Conservation (phyloP, 164 flowering plant genomes). For the Magnolia officinalis region DNA sequence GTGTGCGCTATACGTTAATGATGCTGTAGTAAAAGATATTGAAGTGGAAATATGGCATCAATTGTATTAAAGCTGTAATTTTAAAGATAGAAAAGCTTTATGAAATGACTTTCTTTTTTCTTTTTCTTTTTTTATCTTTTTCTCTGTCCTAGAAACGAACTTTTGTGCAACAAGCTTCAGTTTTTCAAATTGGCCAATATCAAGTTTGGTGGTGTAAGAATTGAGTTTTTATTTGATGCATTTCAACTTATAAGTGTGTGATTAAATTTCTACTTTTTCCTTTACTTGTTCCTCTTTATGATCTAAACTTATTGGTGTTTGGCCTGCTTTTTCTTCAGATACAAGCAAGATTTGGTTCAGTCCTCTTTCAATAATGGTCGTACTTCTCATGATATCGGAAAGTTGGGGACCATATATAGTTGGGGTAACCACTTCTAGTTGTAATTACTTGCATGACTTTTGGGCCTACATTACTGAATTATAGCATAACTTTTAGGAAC, state of each 20-base stretch:
- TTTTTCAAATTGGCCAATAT: background rate
- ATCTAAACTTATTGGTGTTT: background rate
- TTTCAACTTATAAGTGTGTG: background rate
- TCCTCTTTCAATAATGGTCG: slow-evolving; percentile 54
- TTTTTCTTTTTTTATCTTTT: too few species aligned
- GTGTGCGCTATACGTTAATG: too few species aligned
- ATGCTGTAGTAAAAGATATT: too few species aligned
- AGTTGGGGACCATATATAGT: slow-evolving; percentile 53
- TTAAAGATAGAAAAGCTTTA: too few species aligned
- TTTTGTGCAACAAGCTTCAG: background rate
- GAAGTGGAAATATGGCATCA: too few species aligned
- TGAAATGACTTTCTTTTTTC: too few species aligned
- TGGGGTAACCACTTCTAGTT: slow-evolving; percentile 44
- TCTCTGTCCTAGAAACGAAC: background rate
- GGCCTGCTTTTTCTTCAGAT: slow-evolving; percentile 35
- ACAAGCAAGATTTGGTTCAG: slow-evolving; percentile 59
- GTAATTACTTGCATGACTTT: background rate
- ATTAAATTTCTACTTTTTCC: too few species aligned
- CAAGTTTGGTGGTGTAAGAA: background rate
- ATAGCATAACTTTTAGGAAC: background rate
- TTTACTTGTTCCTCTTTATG: background rate
- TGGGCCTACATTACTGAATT: background rate
- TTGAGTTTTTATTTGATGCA: background rate
- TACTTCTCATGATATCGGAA: slow-evolving; percentile 70
- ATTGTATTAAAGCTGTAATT: too few species aligned